A percentile compares a stretch with the other conserved stretches of the same genome.
Evolutionary conservation across 169 alveolate species (phyloP).

Genomic region (Eimeria maxima): DNA sequence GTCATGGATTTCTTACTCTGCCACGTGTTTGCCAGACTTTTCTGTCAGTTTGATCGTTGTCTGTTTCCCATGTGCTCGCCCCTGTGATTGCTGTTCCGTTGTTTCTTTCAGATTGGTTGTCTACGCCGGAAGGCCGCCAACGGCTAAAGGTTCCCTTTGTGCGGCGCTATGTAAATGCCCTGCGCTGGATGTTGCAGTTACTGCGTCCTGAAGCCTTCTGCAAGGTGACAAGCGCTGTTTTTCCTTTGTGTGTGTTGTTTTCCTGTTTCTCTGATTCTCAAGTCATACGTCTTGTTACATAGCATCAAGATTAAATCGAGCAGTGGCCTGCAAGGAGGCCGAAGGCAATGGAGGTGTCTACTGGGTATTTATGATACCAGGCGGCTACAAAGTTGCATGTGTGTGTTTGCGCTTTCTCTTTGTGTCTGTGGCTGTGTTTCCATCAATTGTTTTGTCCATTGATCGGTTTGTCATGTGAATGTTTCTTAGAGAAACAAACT

Average conservation of each 20-base stretch:
- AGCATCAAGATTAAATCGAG: neutral
- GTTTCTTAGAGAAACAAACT: neutral
- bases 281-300: too few species aligned
- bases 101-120: slow-evolving; percentile 25
- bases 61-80: neutral
- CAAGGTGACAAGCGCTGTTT: neutral
- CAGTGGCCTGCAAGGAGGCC: neutral
- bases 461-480: neutral
- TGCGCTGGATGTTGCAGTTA: neutral
- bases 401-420: neutral
- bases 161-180: slow-evolving; percentile 1
- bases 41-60: neutral
- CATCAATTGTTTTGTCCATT: too few species aligned
- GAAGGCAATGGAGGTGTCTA: neutral
- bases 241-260: neutral
- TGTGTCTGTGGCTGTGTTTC: too few species aligned
- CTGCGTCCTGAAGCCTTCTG: slow-evolving; percentile 5
- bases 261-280: neutral
- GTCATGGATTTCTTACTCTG: neutral
- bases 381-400: neutral
- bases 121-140: slow-evolving; percentile 24
- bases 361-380: neutral
- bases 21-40: neutral
- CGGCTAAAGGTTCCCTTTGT: slow-evolving; percentile 18
- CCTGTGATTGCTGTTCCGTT: neutral